Evolutionary conservation across 75 land plant genomes (phyloP).

Genomic region (Cunninghamia lanceolata): DNA sequence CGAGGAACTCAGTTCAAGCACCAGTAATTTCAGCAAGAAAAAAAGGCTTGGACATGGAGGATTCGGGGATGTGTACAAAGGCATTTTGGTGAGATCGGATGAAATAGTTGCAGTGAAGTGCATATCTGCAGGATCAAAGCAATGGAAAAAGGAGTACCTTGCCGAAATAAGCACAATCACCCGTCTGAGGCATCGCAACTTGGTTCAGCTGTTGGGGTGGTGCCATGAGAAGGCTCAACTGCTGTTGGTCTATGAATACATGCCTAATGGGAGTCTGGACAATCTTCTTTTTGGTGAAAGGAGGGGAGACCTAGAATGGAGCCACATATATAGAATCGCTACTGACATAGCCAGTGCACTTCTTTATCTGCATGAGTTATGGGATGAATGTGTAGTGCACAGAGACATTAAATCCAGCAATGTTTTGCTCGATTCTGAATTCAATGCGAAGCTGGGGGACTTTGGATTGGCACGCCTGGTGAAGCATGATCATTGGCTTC

Average conservation of each 20-base stretch:
- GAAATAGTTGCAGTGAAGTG: conserved; percentile 23
- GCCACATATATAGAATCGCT: conserved; percentile 19
- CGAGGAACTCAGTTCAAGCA: conserved; percentile 28
- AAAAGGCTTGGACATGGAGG: conserved; percentile 28
- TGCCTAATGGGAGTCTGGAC: conserved; percentile 39
- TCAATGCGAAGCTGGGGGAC: conserved; percentile 49
- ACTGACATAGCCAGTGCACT: conserved; percentile 37
- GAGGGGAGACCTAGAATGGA: conserved; percentile 9
- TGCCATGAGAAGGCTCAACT: conserved; percentile 29
- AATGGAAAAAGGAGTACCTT: conserved; percentile 23
- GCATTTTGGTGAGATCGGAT: conserved; percentile 13
- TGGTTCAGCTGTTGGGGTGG: conserved; percentile 37
- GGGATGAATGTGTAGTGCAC: conserved; percentile 33
- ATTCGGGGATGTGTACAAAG: conserved; percentile 34
- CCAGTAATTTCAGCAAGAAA: conserved; percentile 20
- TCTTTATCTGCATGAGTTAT: conserved; percentile 44
- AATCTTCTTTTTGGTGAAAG: conserved; percentile 7
- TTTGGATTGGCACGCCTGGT: conserved; percentile 46
- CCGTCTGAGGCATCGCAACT: conserved; percentile 31
- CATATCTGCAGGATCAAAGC: conserved; percentile 11
- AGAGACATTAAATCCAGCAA: conserved; percentile 54
- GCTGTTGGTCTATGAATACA: conserved; percentile 34
- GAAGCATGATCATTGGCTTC: conserved; percentile 13
- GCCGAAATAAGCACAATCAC: conserved; percentile 32
- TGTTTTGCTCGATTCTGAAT: conserved; percentile 40